A percentile compares a stretch with the other conserved stretches of the same genome.
phyloP scores from a whole-genome alignment of 345 rosid species.

The Kernera saxatilis region DNA sequence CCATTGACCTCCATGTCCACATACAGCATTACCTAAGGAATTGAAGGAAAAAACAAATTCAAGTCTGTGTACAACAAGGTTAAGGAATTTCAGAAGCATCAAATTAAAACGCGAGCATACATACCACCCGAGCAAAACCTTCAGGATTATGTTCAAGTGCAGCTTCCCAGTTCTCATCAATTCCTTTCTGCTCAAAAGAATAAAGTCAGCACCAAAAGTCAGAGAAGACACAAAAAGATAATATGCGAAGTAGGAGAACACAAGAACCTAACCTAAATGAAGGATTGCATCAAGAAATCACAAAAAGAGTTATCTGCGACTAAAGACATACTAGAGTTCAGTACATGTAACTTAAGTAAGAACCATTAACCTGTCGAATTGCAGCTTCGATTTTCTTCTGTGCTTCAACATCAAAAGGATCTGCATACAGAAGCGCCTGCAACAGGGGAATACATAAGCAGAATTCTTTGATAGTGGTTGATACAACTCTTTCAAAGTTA shows the following conservation, averaged over 20 bases:
- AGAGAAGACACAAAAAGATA: background rate
- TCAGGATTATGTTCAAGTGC: conserved; percentile 96
- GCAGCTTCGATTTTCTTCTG: conserved; percentile 98
- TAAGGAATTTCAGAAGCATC: conserved; percentile 27
- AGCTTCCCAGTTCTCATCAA: conserved; percentile 99
- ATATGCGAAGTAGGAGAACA: background rate
- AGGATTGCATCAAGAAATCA: background rate
- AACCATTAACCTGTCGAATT: conserved; percentile 71
- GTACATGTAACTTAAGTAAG: background rate
- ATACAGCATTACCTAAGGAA: conserved; percentile 78
- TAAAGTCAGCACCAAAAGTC: conserved; percentile 2
- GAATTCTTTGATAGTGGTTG: background rate
- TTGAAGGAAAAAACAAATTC: conserved; percentile 9
- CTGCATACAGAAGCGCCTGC: conserved; percentile 88
- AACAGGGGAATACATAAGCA: background rate
- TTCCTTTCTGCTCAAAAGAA: conserved; percentile 71
- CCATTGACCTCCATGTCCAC: conserved; percentile 99
- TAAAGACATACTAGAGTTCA: background rate
- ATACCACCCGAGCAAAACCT: conserved; percentile 98
- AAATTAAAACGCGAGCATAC: conserved; percentile 30
- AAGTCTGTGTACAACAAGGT: conserved; percentile 46
- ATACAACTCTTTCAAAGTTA: background rate
- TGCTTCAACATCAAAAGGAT: conserved; percentile 97
- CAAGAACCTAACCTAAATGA: background rate
- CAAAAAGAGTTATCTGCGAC: background rate